Evolutionary conservation across 805 yeast genomes (phyloP).

Genomic region (Pichia sporocuriosa): DNA sequence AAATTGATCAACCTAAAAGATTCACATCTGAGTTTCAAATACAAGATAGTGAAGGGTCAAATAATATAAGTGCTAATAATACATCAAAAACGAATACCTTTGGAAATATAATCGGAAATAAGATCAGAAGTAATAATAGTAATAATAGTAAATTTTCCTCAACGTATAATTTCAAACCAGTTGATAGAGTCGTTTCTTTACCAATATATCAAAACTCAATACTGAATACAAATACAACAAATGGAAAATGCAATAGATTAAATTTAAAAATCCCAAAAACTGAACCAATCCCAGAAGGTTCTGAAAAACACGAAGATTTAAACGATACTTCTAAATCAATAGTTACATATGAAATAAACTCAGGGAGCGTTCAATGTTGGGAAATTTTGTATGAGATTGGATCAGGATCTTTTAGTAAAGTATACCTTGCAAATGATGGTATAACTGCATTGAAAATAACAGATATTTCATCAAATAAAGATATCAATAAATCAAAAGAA

Average conservation of each 20-base stretch:
- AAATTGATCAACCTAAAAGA: conserved; percentile 1
- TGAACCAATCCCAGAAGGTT: conserved; percentile 1
- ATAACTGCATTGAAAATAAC: conserved; percentile 68
- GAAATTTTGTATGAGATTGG: conserved; percentile 41
- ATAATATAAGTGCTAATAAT: too few relatives aligned
- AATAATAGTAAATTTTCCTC: not conserved
- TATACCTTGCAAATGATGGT: conserved; percentile 37
- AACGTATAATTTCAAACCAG: conserved; percentile 20
- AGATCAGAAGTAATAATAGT: not conserved
- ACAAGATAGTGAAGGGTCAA: conserved; percentile 6
- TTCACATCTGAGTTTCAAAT: conserved; percentile 15
- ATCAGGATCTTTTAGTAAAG: conserved; percentile 62
- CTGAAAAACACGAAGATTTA: not conserved
- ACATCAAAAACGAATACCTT: conserved; percentile 1
- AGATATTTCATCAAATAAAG: conserved; percentile 23
- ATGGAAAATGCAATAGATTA: not conserved
- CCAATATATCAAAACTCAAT: conserved; percentile 16
- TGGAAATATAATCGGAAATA: not conserved
- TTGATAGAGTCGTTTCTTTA: conserved; percentile 26
- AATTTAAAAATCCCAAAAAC: not conserved
- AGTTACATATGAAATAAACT: not conserved
- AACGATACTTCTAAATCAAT: not conserved
- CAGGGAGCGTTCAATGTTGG: conserved; percentile 25
- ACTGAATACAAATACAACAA: too few relatives aligned
- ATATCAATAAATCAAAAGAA: conserved; percentile 29